phyloP scores from a whole-genome alignment of 163 green algal genomes.

The Chlorella variabilis region DNA sequence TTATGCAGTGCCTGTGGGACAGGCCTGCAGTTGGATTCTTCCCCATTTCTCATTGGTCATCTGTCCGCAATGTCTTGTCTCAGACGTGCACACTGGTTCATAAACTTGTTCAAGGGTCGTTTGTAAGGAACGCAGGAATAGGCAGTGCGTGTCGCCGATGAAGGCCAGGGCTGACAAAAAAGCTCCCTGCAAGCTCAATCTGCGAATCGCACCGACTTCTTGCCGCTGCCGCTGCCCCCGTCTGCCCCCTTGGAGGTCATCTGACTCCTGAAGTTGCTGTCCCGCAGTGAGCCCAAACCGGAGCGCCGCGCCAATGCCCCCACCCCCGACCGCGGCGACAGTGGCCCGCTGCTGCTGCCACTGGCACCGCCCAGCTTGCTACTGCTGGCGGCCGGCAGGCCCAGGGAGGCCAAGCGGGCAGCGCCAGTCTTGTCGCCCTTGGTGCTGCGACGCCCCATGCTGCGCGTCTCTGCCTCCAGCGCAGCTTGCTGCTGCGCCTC shows the following conservation, averaged over 20 bases:
- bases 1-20: no score
- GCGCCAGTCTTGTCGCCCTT: background rate
- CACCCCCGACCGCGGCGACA: background rate
- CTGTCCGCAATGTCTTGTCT: no score
- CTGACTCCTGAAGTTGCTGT: slow-evolving; percentile 10
- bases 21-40: no score
- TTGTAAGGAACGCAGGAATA: no score
- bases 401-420: background rate
- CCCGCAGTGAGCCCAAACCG: slow-evolving; percentile 8
- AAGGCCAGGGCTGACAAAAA: no score
- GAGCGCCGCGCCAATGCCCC: background rate
- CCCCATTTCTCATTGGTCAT: no score
- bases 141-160: no score
- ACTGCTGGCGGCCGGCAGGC: background rate
- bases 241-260: background rate
- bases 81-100: no score
- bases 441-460: background rate
- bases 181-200: no score
- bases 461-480: slow-evolving; percentile 10
- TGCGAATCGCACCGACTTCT: slow-evolving; percentile 25
- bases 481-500: slow-evolving; percentile 7
- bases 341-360: background rate
- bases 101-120: no score
- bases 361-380: slow-evolving; percentile 9
- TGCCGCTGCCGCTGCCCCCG: background rate